Evolutionary conservation across 1,139 yeast species (phyloP).

Genomic region (Petasospora rhodanensis): DNA sequence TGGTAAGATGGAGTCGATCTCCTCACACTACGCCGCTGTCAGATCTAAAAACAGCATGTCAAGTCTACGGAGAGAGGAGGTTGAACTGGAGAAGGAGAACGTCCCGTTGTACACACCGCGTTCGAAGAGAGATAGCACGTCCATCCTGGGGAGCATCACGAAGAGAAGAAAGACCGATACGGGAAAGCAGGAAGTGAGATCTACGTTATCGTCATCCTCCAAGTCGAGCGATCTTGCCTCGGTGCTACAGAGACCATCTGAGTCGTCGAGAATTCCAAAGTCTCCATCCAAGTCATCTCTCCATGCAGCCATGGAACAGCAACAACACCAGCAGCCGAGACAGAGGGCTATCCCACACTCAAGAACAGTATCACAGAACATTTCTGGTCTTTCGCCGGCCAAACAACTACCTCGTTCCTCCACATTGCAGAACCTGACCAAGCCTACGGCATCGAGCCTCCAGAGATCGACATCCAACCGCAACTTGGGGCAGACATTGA

Average conservation of each 20-base stretch:
- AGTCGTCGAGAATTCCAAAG: slow-evolving; percentile 9
- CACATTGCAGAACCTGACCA: slow-evolving; percentile 18
- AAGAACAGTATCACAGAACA: slow-evolving; percentile 9
- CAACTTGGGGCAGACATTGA: slow-evolving; percentile 10
- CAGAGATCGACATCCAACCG: slow-evolving; percentile 18
- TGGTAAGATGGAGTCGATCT: slow-evolving; percentile 29
- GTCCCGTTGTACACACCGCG: slow-evolving; percentile 22
- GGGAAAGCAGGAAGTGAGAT: slow-evolving; percentile 12
- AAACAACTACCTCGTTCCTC: slow-evolving; percentile 19
- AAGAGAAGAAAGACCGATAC: slow-evolving; percentile 23
- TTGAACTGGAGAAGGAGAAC: slow-evolving; percentile 23
- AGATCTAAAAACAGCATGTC: slow-evolving; percentile 8
- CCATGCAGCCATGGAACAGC: slow-evolving; percentile 11
- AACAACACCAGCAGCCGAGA: slow-evolving; percentile 7
- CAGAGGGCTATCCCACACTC: slow-evolving; percentile 8
- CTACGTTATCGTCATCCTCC: too few relatives aligned
- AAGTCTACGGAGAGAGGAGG: slow-evolving; percentile 10
- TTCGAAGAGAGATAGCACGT: slow-evolving; percentile 18
- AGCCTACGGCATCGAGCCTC: slow-evolving; percentile 22
- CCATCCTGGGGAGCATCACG: slow-evolving; percentile 14
- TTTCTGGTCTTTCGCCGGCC: slow-evolving; percentile 13
- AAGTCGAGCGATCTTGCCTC: too few relatives aligned
- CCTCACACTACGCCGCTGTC: slow-evolving; percentile 28
- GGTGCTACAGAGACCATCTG: too few relatives aligned
- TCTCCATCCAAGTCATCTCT: slow-evolving; percentile 8